Evolutionary conservation across 306 rosid species (phyloP), one percentile per base, ranked within the genome.

Genomic region (Castanea mollissima): DNA sequence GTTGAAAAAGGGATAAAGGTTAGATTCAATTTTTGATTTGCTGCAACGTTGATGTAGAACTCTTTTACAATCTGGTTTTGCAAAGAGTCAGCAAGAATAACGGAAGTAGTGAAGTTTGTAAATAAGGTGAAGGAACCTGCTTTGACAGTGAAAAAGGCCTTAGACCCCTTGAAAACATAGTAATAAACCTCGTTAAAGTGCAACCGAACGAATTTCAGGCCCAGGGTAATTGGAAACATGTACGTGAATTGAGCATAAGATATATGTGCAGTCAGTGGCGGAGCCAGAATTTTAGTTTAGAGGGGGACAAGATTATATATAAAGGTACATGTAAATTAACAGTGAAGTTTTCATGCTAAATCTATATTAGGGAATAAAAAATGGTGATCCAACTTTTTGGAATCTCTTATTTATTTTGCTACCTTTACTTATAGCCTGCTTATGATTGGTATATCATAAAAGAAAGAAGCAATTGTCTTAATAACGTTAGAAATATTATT

Each of bases 181-280:
- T 69, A 69, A 6, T 16, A 12, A 69, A 74, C 46, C 6, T 83
- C 74, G 76, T 60, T 76, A 74, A 87, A 87, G 73, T 81, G 74
- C 44, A 84, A 80, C 29, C 18, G 21, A 29, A 71, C 38, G 7
- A 71, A 71, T 55, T 71, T 71, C 1, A 46, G 75, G 12, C 75
- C 75, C 1, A 15, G 15, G 4, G n/a, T 15, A 10, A 71, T 0
- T 2, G 13, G 75, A 13, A 51, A 46, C 1, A 1, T 14, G 25
- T 71, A 71, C 0, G 5, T 49, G 23, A 71, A 71, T 51, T 71
- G 59, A 19, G 75, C 4, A 38, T 5, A 9, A 10, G 71, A 65
- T 34, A 65, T 6, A 13, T 49, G 49, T 31, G 71, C 71, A 31
- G 23, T 23, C 23, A 23, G 1, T 23, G 23, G 23, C 23, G 0